Evolutionary conservation across 345 rosid genomes (phyloP).

Genomic region (Triadica sebifera): DNA sequence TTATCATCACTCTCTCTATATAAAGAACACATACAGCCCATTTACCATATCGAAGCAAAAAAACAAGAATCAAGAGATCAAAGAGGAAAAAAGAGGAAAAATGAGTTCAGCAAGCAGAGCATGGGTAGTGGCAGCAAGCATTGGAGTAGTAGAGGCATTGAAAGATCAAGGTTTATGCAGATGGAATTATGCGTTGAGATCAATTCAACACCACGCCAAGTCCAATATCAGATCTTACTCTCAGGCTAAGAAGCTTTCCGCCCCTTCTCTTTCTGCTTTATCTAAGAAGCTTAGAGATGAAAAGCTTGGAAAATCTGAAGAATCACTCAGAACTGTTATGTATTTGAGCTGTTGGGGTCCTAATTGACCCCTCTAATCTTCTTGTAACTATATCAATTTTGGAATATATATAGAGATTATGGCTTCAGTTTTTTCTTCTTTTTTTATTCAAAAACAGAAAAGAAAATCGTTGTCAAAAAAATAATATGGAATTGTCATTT

Average conservation of each 20-base stretch:
- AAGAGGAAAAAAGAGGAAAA: background rate
- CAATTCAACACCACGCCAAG: slow-evolving; percentile 21
- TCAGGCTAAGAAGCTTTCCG: slow-evolving; percentile 10
- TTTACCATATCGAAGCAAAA: no score
- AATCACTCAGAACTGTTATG: slow-evolving; percentile 19
- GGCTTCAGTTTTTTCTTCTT: no score
- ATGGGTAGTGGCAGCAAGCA: slow-evolving; percentile 36
- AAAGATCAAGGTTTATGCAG: slow-evolving; percentile 44
- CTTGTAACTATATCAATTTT: background rate
- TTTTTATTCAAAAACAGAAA: no score
- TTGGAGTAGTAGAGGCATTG: slow-evolving; percentile 38
- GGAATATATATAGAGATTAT: no score
- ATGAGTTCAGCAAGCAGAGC: slow-evolving; percentile 39
- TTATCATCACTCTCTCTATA: background rate
- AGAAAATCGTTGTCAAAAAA: no score
- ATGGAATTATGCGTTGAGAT: slow-evolving; percentile 31
- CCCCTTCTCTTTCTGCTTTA: slow-evolving; percentile 11
- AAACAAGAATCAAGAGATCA: background rate
- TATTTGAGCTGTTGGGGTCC: slow-evolving; percentile 29
- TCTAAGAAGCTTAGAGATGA: slow-evolving; percentile 1
- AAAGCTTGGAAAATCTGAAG: slow-evolving; percentile 9
- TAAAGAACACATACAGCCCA: background rate
- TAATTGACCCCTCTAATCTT: background rate
- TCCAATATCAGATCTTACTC: slow-evolving; percentile 19
- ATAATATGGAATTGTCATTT: no score